These are phyloP conservation scores for Piloderma croceum DNA, from an alignment of 768 basidiomycete species.

Conservation along the genomic window DNA sequence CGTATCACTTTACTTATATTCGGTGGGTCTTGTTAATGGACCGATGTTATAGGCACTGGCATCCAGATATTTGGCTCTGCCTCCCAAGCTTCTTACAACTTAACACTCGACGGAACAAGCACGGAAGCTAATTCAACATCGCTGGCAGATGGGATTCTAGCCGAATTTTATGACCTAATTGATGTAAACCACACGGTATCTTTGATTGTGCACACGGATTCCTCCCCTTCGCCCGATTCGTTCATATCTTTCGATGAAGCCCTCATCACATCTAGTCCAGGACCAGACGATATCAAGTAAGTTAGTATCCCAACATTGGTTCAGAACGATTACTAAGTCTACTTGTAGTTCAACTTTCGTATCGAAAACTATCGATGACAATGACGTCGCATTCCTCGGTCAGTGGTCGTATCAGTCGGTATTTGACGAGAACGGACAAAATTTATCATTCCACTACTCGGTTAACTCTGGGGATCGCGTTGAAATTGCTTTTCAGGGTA, in stretches of 20 bases:
- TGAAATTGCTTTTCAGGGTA: slow-evolving; percentile 42
- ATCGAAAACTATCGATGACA: slow-evolving; percentile 37
- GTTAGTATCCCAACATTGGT: slow-evolving; percentile 10
- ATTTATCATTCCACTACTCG: slow-evolving; percentile 28
- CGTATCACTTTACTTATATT: slow-evolving; percentile 16
- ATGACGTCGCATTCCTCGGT: slow-evolving; percentile 46
- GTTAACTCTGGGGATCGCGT: slow-evolving; percentile 42
- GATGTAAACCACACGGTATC: slow-evolving; percentile 50
- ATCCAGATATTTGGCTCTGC: slow-evolving; percentile 53
- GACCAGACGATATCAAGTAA: slow-evolving; percentile 30
- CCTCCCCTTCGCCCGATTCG: slow-evolving; percentile 24
- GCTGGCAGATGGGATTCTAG: slow-evolving; percentile 40
- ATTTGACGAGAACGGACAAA: slow-evolving; percentile 7
- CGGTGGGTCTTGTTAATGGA: slow-evolving; percentile 1
- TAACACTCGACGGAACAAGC: slow-evolving; percentile 46
- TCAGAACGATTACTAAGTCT: slow-evolving; percentile 6
- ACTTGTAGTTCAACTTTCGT: slow-evolving; percentile 30
- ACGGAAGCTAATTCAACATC: slow-evolving; percentile 18
- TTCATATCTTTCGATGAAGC: slow-evolving; percentile 56
- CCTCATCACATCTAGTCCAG: slow-evolving; percentile 37
- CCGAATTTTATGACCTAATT: slow-evolving; percentile 40
- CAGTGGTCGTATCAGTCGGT: slow-evolving; percentile 42
- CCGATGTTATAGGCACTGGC: slow-evolving; percentile 47
- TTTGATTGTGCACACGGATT: slow-evolving; percentile 41
- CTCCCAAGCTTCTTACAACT: slow-evolving; percentile 35